Conservation (phyloP, 345 rosid species). For the Melastoma malabathricum region DNA sequence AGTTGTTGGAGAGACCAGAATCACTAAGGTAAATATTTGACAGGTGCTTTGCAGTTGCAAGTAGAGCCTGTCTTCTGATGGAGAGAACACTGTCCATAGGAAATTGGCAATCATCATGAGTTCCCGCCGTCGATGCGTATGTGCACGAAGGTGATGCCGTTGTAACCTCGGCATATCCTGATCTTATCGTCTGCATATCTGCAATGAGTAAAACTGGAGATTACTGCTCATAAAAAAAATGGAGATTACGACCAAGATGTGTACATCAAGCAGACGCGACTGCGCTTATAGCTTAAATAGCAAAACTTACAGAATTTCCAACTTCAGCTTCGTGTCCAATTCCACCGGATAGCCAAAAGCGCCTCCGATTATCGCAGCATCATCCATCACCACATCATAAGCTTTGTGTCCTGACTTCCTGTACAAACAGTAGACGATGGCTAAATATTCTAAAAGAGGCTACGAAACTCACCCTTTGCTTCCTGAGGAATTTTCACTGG, state of each 20-base stretch:
- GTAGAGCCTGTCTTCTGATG: too few relatives aligned
- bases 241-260: neutral
- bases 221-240: too few relatives aligned
- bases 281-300: neutral
- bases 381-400: slow-evolving; percentile 57
- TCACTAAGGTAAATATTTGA: too few relatives aligned
- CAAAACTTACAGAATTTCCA: slow-evolving; percentile 56
- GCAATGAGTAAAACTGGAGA: too few relatives aligned
- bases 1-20: too few relatives aligned
- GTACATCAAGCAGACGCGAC: neutral
- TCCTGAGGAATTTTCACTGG: neutral
- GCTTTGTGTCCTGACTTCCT: slow-evolving; percentile 38
- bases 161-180: slow-evolving; percentile 65
- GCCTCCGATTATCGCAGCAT: slow-evolving; percentile 72
- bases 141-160: slow-evolving; percentile 53
- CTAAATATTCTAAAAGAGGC: too few relatives aligned
- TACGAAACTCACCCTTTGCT: too few relatives aligned
- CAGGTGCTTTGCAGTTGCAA: too few relatives aligned
- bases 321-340: slow-evolving; percentile 43
- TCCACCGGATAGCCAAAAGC: slow-evolving; percentile 64
- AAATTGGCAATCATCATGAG: slow-evolving; percentile 1
- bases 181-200: slow-evolving; percentile 64
- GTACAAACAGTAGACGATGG: slow-evolving; percentile 1
- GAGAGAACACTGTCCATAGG: too few relatives aligned
- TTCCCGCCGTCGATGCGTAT: slow-evolving; percentile 15